Evolutionary conservation across 75 land plant species (phyloP).

Genomic region (Isoetes taiwanensis): DNA sequence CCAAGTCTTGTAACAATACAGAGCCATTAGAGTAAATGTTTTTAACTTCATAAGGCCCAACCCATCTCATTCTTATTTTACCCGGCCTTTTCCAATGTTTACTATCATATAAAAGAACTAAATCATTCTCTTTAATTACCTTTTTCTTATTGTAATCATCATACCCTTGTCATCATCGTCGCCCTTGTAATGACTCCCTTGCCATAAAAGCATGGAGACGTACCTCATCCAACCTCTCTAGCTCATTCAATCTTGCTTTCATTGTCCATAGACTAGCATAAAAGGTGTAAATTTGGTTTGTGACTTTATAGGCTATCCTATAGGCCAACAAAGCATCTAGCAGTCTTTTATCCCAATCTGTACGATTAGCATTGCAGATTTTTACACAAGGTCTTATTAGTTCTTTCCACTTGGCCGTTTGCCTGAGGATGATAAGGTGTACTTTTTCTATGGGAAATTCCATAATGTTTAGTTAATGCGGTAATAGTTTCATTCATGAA

Average conservation of each 20-base stretch:
- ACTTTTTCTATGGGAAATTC: not conserved
- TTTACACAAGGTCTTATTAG: not conserved
- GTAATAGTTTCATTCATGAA: not conserved
- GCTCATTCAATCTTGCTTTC: not conserved
- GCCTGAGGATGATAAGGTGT: not conserved
- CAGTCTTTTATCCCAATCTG: not conserved
- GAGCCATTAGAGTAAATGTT: not conserved
- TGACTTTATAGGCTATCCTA: not conserved
- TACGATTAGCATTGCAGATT: not conserved
- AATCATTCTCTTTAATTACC: not conserved
- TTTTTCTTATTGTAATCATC: not conserved
- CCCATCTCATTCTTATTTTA: not conserved
- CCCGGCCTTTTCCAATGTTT: not conserved
- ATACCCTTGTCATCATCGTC: not conserved
- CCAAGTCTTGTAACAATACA: not conserved
- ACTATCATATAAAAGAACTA: not conserved
- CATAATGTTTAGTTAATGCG: not conserved
- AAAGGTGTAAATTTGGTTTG: not conserved
- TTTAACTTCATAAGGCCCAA: not conserved
- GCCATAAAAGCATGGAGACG: not conserved
- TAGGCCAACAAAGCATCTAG: not conserved
- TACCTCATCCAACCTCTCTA: not conserved
- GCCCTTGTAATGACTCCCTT: not conserved
- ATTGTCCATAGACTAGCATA: not conserved
- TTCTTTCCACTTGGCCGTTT: not conserved